Percentiles rank a stretch among this genome's conserved stretches.
phyloP scores from a whole-genome alignment of 169 alveolate species.

The Theileria luwenshuni region DNA sequence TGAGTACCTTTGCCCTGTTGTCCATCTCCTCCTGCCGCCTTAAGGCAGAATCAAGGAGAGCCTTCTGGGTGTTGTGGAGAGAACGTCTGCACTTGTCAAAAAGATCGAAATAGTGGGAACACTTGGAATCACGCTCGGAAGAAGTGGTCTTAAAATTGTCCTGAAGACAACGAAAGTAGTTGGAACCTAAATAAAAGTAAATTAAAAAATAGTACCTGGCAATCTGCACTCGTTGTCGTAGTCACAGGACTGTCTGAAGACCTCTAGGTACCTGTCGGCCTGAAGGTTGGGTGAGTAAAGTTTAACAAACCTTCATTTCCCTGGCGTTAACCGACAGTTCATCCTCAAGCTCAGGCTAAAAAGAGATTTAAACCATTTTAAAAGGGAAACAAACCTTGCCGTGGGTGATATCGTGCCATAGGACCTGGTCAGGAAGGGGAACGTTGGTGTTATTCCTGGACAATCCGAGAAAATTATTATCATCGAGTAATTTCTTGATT shows the following conservation, averaged over 20 bases:
- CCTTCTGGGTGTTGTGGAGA: conserved; percentile 67
- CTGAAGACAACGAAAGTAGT: conserved; percentile 76
- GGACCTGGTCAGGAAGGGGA: conserved; percentile 69
- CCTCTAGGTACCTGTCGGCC: conserved; percentile 78
- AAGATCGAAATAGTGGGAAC: conserved; percentile 56
- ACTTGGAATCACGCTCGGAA: conserved; percentile 49
- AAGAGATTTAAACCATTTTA: background rate
- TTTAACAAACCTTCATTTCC: conserved; percentile 76
- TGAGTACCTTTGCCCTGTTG: conserved; percentile 62
- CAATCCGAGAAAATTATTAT: conserved; percentile 73
- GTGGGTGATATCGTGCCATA: conserved; percentile 78
- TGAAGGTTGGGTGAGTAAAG: conserved; percentile 4
- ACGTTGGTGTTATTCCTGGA: conserved; percentile 60
- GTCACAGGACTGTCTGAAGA: conserved; percentile 79
- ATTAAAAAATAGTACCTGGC: conserved; percentile 60
- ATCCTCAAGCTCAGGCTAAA: conserved; percentile 82
- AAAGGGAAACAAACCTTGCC: conserved; percentile 57
- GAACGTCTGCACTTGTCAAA: conserved; percentile 74
- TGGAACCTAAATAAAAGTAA: conserved; percentile 53
- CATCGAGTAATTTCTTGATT: conserved; percentile 71
- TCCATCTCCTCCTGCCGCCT: conserved; percentile 72
- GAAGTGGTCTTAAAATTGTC: conserved; percentile 60
- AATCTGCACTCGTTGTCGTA: conserved; percentile 78
- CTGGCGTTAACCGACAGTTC: conserved; percentile 78
- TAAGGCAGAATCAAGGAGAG: conserved; percentile 62